Percentiles rank a stretch among this genome's conserved stretches.
Conservation (phyloP, 768 basidiomycete genomes). For the Dacryopinax primogenitus region DNA sequence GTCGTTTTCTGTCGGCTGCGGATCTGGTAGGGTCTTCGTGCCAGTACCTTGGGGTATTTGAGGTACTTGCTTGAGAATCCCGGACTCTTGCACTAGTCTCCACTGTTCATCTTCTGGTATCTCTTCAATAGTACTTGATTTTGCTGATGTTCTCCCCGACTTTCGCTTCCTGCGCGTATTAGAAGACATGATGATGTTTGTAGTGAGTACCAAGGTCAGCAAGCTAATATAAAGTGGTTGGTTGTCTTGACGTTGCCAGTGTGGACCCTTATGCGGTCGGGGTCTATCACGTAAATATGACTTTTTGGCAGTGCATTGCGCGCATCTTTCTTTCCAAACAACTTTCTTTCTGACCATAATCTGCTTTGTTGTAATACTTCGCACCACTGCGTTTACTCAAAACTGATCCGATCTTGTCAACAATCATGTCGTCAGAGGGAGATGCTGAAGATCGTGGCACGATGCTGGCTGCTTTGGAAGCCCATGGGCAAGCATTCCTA, state of each 20-base stretch:
- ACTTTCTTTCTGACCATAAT: constrained; percentile 25
- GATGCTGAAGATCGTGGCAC: constrained; percentile 21
- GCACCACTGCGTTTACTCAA: not conserved
- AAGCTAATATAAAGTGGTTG: too few relatives aligned
- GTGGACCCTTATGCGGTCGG: constrained; percentile 1
- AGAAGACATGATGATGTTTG: not conserved
- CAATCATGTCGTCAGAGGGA: not conserved
- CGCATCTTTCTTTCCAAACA: constrained; percentile 30
- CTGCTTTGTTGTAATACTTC: not conserved
- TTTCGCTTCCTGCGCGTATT: constrained; percentile 18
- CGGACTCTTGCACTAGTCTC: constrained; percentile 57
- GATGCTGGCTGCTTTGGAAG: constrained; percentile 34
- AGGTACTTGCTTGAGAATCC: constrained; percentile 27
- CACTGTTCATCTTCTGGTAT: constrained; percentile 67
- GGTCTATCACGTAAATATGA: not conserved
- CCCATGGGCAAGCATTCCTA: constrained; percentile 38
- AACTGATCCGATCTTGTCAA: not conserved
- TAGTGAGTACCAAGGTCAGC: not conserved
- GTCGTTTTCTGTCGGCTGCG: constrained; percentile 27
- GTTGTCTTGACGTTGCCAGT: too few relatives aligned
- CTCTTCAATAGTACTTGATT: constrained; percentile 28
- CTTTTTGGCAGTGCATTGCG: constrained; percentile 18
- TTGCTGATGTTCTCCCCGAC: constrained; percentile 12
- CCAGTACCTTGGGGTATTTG: too few relatives aligned
- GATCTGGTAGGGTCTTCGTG: not conserved